phyloP scores from a whole-genome alignment of 352 stramenopile genomes.

The Phytophthora tentaculata region DNA sequence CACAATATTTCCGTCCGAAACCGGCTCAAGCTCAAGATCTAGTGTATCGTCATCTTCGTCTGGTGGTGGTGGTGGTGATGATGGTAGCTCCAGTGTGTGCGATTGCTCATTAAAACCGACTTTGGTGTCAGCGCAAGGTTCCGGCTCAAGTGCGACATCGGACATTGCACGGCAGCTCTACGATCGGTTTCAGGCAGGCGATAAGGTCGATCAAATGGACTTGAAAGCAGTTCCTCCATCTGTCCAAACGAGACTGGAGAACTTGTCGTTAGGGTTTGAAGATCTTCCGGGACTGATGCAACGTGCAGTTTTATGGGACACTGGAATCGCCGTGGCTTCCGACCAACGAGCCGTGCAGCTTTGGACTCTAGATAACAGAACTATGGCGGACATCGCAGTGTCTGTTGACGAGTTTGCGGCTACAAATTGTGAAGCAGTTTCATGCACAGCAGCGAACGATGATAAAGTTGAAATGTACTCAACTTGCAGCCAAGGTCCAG shows the following conservation, averaged over 20 bases:
- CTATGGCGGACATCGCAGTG: constrained; percentile 34
- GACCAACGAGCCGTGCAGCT: constrained; percentile 22
- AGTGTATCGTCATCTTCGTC: constrained; percentile 23
- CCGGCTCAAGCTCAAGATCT: constrained; percentile 14
- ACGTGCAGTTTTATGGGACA: constrained; percentile 43
- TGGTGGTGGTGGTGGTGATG: neutral
- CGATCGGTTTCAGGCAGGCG: constrained; percentile 23
- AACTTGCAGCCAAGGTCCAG: constrained; percentile 21
- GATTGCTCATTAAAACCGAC: constrained; percentile 16
- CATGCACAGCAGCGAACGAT: constrained; percentile 21
- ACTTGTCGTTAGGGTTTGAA: constrained; percentile 22
- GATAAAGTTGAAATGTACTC: constrained; percentile 11
- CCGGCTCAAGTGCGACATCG: constrained; percentile 8
- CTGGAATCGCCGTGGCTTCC: constrained; percentile 29
- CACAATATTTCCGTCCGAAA: constrained; percentile 24
- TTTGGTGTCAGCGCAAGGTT: constrained; percentile 10
- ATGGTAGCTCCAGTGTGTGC: constrained; percentile 1
- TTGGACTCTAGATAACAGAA: constrained; percentile 26
- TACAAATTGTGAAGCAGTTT: constrained; percentile 16
- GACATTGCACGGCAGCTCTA: constrained; percentile 36
- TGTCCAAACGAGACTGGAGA: constrained; percentile 20
- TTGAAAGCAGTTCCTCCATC: constrained; percentile 9
- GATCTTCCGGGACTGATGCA: constrained; percentile 38
- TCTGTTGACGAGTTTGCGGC: constrained; percentile 20
- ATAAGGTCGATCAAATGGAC: constrained; percentile 20